Evolutionary conservation across 306 rosid genomes (phyloP), one percentile per base, ranked within the genome.

Genomic region (Rosa rugosa): DNA sequence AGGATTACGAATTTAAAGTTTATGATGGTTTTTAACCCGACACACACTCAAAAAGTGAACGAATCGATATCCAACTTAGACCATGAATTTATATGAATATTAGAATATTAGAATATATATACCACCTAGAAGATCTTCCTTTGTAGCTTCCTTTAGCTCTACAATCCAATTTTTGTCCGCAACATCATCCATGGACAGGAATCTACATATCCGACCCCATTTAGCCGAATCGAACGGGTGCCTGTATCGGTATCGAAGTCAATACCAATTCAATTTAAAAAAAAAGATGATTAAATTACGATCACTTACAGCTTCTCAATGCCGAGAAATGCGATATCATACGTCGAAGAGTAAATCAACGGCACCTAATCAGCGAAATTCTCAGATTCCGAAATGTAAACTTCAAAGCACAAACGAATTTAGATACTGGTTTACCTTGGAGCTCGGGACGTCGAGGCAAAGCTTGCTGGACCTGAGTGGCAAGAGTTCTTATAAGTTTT

Each of bases 211-310:
- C 3, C 92, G 92, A 72, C 97, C 97, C 99, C 99, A 94, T 78
- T 94, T 92, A 27, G 83, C 79, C 34, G 97, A 92, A 88, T 94
- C 99, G 88, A 94, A 94, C 4, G 97, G 99, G 80, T 94, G 99
- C 93, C 99, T 94, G 31, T 44, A 86, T 71, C n/a, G 50, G 25
- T 7, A 23, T 5, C 80, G 31, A 76, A 69, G 18, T 47, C 34
- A 5, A 27, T 2, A 31, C 6, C 76, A 40, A 71, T 31, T 27
- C 27, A 40, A 25, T 42, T 42, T 10, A 49, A 42, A 0, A 1
- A 50, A 6, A 5, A 22, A 23, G 6, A 8, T 27, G 17, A 38
- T 5, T 6, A 5, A 14, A 11, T 2, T 23, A 25, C 6, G 41
- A 75, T 17, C 47, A n/a, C 97, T 89, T 79, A 94, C 98, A 92